phyloP scores from a whole-genome alignment of 805 yeast species.

The Alloascoidea hylecoeti region DNA sequence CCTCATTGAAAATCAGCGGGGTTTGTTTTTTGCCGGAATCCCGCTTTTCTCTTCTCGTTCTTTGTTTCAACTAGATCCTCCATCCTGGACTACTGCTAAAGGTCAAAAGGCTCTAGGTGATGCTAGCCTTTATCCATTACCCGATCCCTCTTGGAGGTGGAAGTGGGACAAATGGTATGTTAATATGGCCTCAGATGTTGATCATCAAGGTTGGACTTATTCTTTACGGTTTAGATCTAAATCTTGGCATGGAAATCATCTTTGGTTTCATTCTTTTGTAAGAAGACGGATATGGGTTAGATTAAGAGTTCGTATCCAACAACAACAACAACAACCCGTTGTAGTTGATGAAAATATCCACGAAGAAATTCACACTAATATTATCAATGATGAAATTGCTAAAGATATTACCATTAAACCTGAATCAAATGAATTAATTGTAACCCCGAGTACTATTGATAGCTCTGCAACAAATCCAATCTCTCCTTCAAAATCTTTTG shows the following conservation, averaged over 20 bases:
- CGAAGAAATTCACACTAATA: neutral
- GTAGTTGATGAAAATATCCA: neutral
- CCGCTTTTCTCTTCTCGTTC: conserved; percentile 19
- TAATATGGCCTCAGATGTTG: conserved; percentile 54
- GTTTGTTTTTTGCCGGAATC: conserved; percentile 19
- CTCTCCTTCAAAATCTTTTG: neutral
- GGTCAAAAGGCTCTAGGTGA: conserved; percentile 18
- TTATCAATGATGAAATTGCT: neutral
- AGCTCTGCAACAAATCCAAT: neutral
- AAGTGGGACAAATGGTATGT: conserved; percentile 62
- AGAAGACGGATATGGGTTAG: conserved; percentile 57
- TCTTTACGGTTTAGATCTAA: conserved; percentile 31
- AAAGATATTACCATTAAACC: neutral
- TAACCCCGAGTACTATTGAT: too few relatives aligned
- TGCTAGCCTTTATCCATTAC: conserved; percentile 22
- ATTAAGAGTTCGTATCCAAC: conserved; percentile 8
- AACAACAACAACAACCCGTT: neutral
- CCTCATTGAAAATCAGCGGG: neutral
- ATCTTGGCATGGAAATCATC: conserved; percentile 49
- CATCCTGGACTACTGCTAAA: conserved; percentile 17
- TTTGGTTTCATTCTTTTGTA: conserved; percentile 43
- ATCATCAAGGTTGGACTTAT: conserved; percentile 80
- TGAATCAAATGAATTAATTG: neutral
- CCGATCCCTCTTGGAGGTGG: conserved; percentile 55
- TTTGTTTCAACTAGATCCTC: conserved; percentile 21